Evolutionary conservation across 2,329 filamentous ascomycete species (phyloP), one percentile per base, ranked within the genome.

Genomic region (Ilyonectria sp.): DNA sequence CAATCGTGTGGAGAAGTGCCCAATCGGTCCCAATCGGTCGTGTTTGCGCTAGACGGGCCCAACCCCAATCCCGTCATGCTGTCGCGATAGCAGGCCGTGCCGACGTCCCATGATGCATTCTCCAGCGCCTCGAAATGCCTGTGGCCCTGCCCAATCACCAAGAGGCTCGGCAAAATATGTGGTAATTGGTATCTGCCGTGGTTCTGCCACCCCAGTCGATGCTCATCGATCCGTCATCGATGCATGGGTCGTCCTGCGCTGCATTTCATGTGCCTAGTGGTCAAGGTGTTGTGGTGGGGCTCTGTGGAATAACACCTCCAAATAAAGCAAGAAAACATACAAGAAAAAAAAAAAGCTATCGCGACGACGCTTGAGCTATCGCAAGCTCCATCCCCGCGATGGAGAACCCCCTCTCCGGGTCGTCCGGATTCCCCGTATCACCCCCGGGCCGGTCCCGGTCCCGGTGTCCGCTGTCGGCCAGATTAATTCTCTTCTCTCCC

Each of bases 361-460:
- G 19, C 50, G 6, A 33, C n/a, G 29, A 33, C n/a, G 29, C 35
- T 56, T 19, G 17, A 44, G 53, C 53, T 56, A 56, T 31, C 35
- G 50, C n/a, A 31, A 53, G 29, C 50, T 53, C 50, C 29, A 53
- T 53, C 21, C 15, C 33, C 33, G 46, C 11, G 3, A 43, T 21
- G 35, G 43, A 49, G 53, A 49, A 31, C 46, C 21, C 57, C 57
- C 33, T 40, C 46, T 17, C 55, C 55, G 43, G 26, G 55, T 21
- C 55, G 29, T 23, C 53, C 44, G 19, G 40, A 37, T 43, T 29
- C 26, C 43, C 52, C 40, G 31, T 56, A 52, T 50, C 56, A 54
- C 53, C 44, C 55, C 73, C 73, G 73, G 73, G 52, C 73, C 73
- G 73, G 73, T 74, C 61, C 74, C 72, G 74, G 65, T 64, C 54